These are phyloP conservation scores for Adenanthera pavonina DNA, from an alignment of 306 rosid genomes.

Conservation along the genomic window DNA sequence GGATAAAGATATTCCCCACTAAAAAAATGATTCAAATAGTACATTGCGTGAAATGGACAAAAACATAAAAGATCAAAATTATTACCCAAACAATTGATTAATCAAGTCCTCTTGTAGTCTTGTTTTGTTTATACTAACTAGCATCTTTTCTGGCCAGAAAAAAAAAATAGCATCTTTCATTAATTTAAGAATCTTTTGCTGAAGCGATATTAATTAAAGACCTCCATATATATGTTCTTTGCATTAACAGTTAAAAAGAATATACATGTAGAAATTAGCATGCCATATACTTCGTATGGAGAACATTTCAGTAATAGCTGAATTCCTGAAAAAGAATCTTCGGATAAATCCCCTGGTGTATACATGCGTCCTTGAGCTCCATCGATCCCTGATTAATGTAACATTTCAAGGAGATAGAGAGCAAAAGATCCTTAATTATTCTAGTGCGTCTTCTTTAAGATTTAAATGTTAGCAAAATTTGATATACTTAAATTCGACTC, in stretches of 20 bases:
- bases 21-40: neutral
- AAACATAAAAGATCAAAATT: constrained; percentile 10
- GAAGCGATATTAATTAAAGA: neutral
- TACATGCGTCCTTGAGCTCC: neutral
- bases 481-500: no score
- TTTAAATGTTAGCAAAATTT: no score
- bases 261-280: neutral
- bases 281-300: neutral
- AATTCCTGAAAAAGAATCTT: no score
- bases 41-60: constrained; percentile 6
- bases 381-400: neutral
- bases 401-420: neutral
- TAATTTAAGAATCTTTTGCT: neutral
- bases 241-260: neutral
- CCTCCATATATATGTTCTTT: no score
- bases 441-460: no score
- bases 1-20: constrained; percentile 8
- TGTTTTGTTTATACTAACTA: neutral
- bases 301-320: no score
- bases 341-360: neutral
- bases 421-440: neutral
- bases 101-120: neutral
- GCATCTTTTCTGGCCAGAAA: neutral
- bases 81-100: neutral
- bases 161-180: no score